Base-by-base conservation (phyloP, 2,329 filamentous ascomycete species). In the Colletotrichum salicis region DNA sequence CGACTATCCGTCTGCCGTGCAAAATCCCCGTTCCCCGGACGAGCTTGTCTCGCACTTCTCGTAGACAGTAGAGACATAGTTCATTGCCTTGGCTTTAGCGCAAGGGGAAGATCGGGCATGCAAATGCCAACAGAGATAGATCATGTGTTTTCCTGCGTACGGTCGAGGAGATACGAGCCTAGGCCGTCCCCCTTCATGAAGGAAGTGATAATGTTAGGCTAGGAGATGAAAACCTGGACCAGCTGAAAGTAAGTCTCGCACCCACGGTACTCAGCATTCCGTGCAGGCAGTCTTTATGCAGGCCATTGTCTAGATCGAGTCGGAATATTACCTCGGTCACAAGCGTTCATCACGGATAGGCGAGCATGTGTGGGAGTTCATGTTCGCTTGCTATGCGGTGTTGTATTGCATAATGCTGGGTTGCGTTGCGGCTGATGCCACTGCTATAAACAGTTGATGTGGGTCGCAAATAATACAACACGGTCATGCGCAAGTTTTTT, bases 351-450 rank as follows among this genome's bases (percentile, higher is more conserved):
- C 19, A 48, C 41, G 41, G 41, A 48, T 48, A 48, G 41, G 41
- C 41, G 41, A 48, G 41, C 41, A n/a, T n/a, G 19, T 52, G 24
- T 24, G 33, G n/a, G 51, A 54, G 45, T 64, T 56, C 22, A 13
- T 61, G 33, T 6, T 71, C 37, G 57, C 55, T 51, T 37, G 57
- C 41, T 24, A 58, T 35, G 57, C 24, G 33, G 24, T 55, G 61
- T 55, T 13, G 33, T 35, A 27, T 52, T 52, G 51, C 48, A 31
- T 55, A 7, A 10, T 19, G 45, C 51, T 35, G 45, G 19, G 48
- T 37, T 63, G 31, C 29, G 8, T 27, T 37, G 13, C 60, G 29
- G 48, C 45, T 54, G 60, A 22, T 15, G 45, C 29, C 29, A 54
- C 33, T 37, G 41, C 41, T 48, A 19, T 8, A 48, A 48, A n/a